Percentiles rank a stretch among this genome's conserved stretches.
phyloP scores from a whole-genome alignment of 352 stramenopile genomes.

The Globisporangium lucens region DNA sequence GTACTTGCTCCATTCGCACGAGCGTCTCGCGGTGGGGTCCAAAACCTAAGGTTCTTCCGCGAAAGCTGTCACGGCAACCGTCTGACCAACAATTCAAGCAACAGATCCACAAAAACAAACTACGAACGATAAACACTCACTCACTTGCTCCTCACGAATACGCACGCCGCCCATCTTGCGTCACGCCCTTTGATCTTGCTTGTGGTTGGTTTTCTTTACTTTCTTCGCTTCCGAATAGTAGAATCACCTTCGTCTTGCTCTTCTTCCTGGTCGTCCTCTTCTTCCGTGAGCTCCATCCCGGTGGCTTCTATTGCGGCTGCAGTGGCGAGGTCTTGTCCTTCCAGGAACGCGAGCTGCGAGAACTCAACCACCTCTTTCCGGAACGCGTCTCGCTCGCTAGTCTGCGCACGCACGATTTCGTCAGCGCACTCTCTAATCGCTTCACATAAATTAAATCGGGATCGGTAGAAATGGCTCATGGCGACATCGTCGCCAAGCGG shows the following conservation, averaged over 20 bases:
- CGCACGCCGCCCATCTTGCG: neutral
- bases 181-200: neutral
- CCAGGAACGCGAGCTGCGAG: conserved; percentile 27
- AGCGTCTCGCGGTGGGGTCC: too few relatives aligned
- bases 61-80: neutral
- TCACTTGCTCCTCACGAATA: conserved; percentile 2
- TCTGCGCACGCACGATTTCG: conserved; percentile 42
- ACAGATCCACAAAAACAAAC: neutral
- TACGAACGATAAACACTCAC: neutral
- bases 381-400: conserved; percentile 59
- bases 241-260: neutral
- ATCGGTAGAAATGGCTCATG: conserved; percentile 57
- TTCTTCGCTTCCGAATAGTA: conserved; percentile 16
- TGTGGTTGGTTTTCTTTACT: neutral
- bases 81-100: neutral
- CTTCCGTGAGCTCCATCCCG: conserved; percentile 8
- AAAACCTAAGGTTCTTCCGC: neutral
- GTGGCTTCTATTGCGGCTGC: conserved; percentile 9
- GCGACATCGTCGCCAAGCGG: conserved; percentile 68
- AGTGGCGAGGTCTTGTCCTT: conserved; percentile 5
- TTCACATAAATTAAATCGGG: conserved; percentile 70
- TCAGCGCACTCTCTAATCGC: conserved; percentile 53
- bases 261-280: conserved; percentile 9
- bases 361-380: conserved; percentile 55
- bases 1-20: too few relatives aligned